These are phyloP conservation scores for Yamadazyma kitorensis DNA, from an alignment of 805 yeast genomes.

Conservation along the genomic window DNA sequence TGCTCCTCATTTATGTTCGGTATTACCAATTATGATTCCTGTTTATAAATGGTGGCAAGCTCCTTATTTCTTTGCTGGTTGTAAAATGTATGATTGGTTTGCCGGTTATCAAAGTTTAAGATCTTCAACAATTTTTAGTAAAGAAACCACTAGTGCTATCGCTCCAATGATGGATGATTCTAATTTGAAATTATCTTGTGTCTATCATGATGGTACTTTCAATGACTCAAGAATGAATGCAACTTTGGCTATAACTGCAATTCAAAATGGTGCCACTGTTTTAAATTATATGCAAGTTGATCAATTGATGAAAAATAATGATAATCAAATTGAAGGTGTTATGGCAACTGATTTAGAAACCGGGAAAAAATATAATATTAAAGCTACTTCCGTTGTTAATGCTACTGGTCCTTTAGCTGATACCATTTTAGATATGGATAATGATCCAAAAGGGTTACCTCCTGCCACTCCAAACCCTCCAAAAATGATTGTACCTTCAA, in stretches of 20 bases:
- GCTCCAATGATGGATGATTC: conserved; percentile 85
- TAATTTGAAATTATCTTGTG: conserved; percentile 82
- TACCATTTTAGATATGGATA: conserved; percentile 80
- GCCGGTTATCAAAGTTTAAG: conserved; percentile 88
- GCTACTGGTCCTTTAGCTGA: conserved; percentile 97
- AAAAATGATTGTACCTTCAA: conserved; percentile 87
- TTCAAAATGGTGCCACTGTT: conserved; percentile 84
- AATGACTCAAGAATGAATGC: conserved; percentile 91
- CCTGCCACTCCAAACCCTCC: conserved; percentile 52
- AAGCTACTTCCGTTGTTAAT: conserved; percentile 74
- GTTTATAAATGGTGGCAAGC: conserved; percentile 94
- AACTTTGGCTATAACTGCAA: conserved; percentile 80
- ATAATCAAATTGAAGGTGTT: conserved; percentile 69
- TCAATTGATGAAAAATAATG: conserved; percentile 62
- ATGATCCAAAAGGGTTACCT: conserved; percentile 61
- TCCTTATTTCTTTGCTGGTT: conserved; percentile 90
- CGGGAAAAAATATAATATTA: conserved; percentile 57
- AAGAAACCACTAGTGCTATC: conserved; percentile 60
- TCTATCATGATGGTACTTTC: conserved; percentile 93
- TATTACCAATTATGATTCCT: conserved; percentile 94
- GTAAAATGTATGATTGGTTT: conserved; percentile 86
- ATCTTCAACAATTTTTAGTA: conserved; percentile 68
- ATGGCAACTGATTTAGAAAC: conserved; percentile 70
- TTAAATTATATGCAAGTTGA: conserved; percentile 83
- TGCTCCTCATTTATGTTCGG: conserved; percentile 86